Evolutionary conservation across 148 eudicot species (phyloP).

Genomic region (Beta vulgaris): DNA sequence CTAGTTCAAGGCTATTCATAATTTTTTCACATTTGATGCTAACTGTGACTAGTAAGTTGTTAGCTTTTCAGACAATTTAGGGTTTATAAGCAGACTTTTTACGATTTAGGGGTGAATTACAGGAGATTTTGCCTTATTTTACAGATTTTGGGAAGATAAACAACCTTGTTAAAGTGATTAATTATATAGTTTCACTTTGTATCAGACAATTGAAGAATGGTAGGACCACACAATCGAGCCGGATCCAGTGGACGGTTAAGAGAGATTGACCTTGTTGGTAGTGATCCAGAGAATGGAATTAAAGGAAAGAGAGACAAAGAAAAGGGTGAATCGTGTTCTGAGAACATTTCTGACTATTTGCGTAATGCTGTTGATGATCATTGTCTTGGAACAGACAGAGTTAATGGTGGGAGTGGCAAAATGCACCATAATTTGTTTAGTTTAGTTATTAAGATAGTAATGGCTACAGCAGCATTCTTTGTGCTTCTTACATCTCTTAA

Average conservation of each 20-base stretch:
- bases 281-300: constrained; percentile 20
- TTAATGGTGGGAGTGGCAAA: constrained; percentile 15
- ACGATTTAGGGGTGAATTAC: neutral
- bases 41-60: neutral
- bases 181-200: neutral
- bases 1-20: neutral
- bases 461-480: constrained; percentile 40
- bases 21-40: neutral
- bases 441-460: constrained; percentile 23
- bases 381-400: constrained; percentile 12
- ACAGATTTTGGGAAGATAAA: constrained; percentile 9
- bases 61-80: neutral
- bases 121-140: neutral
- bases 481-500: constrained; percentile 45
- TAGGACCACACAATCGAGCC: constrained; percentile 33
- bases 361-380: constrained; percentile 8
- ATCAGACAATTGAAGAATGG: constrained; percentile 10
- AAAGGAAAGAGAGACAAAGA: constrained; percentile 23
- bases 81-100: neutral
- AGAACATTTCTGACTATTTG: constrained; percentile 8
- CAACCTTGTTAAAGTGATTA: neutral
- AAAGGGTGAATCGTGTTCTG: constrained; percentile 20
- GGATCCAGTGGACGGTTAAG: constrained; percentile 33
- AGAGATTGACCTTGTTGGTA: constrained; percentile 22
- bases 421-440: constrained; percentile 7